Evolutionary conservation across 2,329 filamentous ascomycete genomes (phyloP).

Genomic region (Colletotrichum tanaceti): DNA sequence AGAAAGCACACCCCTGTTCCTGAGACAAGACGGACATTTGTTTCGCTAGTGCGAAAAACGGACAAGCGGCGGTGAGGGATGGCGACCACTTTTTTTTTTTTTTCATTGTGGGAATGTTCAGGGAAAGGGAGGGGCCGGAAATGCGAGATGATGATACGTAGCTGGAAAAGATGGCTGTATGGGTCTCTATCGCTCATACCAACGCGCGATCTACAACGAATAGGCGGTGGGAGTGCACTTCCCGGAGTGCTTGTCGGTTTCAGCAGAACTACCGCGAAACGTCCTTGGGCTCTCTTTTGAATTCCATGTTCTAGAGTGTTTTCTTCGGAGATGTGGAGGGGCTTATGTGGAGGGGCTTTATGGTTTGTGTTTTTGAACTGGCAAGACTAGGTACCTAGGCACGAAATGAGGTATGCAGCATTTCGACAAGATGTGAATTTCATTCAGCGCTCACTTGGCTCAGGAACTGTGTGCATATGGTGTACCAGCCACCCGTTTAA

Average conservation of each 20-base stretch:
- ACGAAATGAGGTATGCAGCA: neutral
- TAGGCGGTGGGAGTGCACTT: neutral
- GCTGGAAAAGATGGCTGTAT: constrained; percentile 27
- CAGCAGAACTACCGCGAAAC: neutral
- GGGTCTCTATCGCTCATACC: constrained; percentile 6
- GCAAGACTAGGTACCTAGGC: neutral
- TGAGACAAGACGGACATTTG: constrained; percentile 26
- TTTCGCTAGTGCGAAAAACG: constrained; percentile 20
- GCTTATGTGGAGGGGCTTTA: neutral
- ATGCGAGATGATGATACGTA: constrained; percentile 38
- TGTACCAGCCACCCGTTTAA: neutral
- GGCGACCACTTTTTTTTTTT: constrained; percentile 4
- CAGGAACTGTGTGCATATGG: neutral
- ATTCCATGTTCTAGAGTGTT: constrained; percentile 11
- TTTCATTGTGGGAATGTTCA: neutral
- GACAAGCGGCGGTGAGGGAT: constrained; percentile 31
- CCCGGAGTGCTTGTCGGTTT: neutral
- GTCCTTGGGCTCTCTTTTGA: constrained; percentile 10
- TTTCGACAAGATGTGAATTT: constrained; percentile 11
- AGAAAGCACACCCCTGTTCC: constrained; percentile 29
- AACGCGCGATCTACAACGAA: neutral
- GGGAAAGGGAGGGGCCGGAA: constrained; percentile 13
- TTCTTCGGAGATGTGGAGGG: constrained; percentile 11
- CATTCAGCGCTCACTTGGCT: neutral
- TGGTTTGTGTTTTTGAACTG: neutral